Percentiles rank a stretch among this genome's conserved stretches.
Evolutionary conservation across 257 asterid species (phyloP).

Genomic region (Nicotiana knightiana): DNA sequence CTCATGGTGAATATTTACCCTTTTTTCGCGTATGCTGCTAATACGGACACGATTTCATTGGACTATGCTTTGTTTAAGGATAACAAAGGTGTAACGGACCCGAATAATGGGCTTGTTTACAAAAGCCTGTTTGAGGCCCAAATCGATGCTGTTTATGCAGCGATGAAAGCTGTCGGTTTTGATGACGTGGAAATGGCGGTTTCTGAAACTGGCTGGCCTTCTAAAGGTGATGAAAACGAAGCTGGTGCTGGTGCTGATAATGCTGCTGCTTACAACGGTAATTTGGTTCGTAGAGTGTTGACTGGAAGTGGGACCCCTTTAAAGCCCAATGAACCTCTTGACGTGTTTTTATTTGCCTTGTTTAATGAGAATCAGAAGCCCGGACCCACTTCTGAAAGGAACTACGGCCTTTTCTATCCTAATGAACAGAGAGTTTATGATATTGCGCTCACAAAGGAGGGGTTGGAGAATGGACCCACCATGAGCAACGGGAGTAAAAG

Average conservation of each 20-base stretch:
- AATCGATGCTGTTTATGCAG: conserved; percentile 78
- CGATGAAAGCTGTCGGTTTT: conserved; percentile 43
- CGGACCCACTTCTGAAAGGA: conserved; percentile 67
- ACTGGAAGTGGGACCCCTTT: conserved; percentile 68
- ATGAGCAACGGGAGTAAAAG: conserved; percentile 26
- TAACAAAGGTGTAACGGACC: conserved; percentile 43
- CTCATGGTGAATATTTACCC: conserved; percentile 81
- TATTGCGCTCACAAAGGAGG: conserved; percentile 35
- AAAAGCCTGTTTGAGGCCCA: conserved; percentile 71
- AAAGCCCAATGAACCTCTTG: conserved; percentile 53
- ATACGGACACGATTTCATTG: conserved; percentile 55
- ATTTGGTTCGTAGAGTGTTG: conserved; percentile 59
- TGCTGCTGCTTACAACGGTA: conserved; percentile 83
- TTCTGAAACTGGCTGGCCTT: conserved; percentile 97
- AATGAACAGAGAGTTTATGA: conserved; percentile 51
- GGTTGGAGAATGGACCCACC: conserved; percentile 6
- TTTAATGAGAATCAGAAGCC: conserved; percentile 77
- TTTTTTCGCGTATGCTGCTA: conserved; percentile 54
- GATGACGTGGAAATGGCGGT: conserved; percentile 41
- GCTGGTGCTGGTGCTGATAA: conserved; percentile 42
- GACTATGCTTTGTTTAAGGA: conserved; percentile 65
- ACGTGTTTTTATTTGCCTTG: conserved; percentile 68
- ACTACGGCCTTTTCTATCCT: conserved; percentile 76
- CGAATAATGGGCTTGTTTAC: conserved; percentile 59
- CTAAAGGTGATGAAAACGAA: conserved; percentile 64